These are phyloP conservation scores for Rhodamnia rubescens DNA, from an alignment of 345 rosid genomes.

Conservation along the genomic window DNA sequence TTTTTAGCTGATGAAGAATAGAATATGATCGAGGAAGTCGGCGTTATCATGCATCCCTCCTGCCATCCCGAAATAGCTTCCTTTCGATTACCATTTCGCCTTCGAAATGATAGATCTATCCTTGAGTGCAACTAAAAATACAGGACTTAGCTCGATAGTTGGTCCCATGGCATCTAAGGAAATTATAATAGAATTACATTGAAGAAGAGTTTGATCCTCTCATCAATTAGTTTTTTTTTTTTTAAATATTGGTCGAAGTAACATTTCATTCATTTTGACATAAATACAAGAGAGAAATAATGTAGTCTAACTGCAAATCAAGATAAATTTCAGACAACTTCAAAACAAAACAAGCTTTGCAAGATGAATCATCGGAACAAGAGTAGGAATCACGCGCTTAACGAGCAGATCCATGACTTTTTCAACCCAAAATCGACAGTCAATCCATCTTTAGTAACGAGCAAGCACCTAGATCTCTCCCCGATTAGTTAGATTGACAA, in stretches of 20 bases:
- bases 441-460: too few species aligned
- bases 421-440: too few species aligned
- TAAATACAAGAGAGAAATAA: too few species aligned
- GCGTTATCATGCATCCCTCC: not conserved
- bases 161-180: fast-evolving
- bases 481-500: not conserved
- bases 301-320: too few species aligned
- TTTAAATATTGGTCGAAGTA: too few species aligned
- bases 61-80: not conserved
- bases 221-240: not conserved
- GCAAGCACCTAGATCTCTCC: too few species aligned
- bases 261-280: too few species aligned
- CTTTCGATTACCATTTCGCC: fast-evolving
- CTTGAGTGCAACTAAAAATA: not conserved
- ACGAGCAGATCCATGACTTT: too few species aligned
- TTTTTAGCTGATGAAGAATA: not conserved
- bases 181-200: not conserved
- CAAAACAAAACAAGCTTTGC: too few species aligned
- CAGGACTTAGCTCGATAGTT: not conserved
- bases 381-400: too few species aligned
- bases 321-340: too few species aligned
- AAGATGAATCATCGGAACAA: too few species aligned
- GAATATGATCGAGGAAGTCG: not conserved
- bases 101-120: not conserved
- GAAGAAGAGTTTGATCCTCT: not conserved